Evolutionary conservation across 2,329 filamentous ascomycete species (phyloP).

Genomic region (Drechslerella stenobrocha): DNA sequence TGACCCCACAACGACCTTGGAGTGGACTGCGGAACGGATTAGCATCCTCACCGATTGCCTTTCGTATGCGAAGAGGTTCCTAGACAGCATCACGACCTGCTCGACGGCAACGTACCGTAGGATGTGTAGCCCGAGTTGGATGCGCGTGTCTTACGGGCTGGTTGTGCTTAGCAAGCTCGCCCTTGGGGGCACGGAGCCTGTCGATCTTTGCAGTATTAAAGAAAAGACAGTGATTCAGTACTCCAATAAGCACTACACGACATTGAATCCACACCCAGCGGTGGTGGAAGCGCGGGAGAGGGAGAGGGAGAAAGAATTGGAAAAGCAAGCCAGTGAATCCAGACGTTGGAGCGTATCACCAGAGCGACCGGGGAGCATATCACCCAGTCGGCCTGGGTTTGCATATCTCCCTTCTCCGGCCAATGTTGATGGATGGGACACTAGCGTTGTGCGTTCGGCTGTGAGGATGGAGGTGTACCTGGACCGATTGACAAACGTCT

Average conservation of each 20-base stretch:
- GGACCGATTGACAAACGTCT: slow-evolving; percentile 20
- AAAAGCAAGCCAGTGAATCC: slow-evolving; percentile 3
- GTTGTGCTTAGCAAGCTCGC: slow-evolving; percentile 43
- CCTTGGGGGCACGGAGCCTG: slow-evolving; percentile 35
- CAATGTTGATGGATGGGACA: slow-evolving; percentile 42
- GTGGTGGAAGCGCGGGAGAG: slow-evolving; percentile 7
- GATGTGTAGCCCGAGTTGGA: slow-evolving; percentile 28
- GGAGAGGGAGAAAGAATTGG: slow-evolving; percentile 12
- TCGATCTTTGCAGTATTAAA: slow-evolving; percentile 37
- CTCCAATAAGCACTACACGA: slow-evolving; percentile 26
- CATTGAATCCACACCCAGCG: slow-evolving; percentile 30
- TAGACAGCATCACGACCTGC: slow-evolving; percentile 36
- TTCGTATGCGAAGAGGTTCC: slow-evolving; percentile 26
- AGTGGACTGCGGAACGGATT: slow-evolving; percentile 44
- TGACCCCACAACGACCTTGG: slow-evolving; percentile 16
- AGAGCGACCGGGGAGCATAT: slow-evolving; percentile 17
- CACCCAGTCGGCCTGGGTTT: slow-evolving; percentile 21
- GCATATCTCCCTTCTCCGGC: slow-evolving; percentile 20
- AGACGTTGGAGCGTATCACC: slow-evolving; percentile 23
- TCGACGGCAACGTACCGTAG: slow-evolving; percentile 7
- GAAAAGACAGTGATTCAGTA: slow-evolving; percentile 44
- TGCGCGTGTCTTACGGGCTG: slow-evolving; percentile 35
- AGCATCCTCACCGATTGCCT: slow-evolving; percentile 38
- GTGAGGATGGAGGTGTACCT: slow-evolving; percentile 42
- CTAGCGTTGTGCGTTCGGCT: slow-evolving; percentile 29